Base-by-base conservation (phyloP, 345 rosid genomes). In the Citrus reticulata region DNA sequence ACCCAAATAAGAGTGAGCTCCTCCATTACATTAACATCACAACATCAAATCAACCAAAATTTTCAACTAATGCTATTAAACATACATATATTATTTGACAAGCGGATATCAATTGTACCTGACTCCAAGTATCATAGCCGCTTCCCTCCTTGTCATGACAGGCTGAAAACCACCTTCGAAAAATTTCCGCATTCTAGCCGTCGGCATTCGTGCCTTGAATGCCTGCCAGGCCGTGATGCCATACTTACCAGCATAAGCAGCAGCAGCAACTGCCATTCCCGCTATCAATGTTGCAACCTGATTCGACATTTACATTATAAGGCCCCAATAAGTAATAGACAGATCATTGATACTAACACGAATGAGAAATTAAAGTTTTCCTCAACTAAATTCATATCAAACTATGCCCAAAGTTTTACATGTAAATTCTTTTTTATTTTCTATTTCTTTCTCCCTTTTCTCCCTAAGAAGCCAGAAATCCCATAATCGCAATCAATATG, bases 211-310 rank as follows among this genome's bases (percentile, higher is more conserved):
- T 2, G 95, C 83, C 81, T 93, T 91, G 64, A 93, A 91, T 29
- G 95, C 92, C 72, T 94, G 97, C 98, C 98, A 95, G 25, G 97
- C 93, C 74, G 83, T 83, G 81, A 95, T 78, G 66, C 97, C 90
- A 73, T 83, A 93, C 79, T 84, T 90, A 78, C 98, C 93, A 5
- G 94, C 97, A 60, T 87, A 83, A 16, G 98, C 98, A 57, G 94
- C 94, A 17, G 93, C 97, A n/a, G 98, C 97, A 39, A 91, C 88
- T 27, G 97, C 93, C 79, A 87, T 68, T 66, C 97, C 92, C 2
- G 90, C 92, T 11, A 95, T 78, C 68, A 95, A 84, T 49, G 98
- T 94, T 58, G 97, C 84, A 51, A 87, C 93, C 91, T 88, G 90
- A 80, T 20, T 29, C 34, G 58, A 39, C 68, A 19, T 70, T 54